Conservation (phyloP, 768 basidiomycete genomes). For the Podaxis sp. region DNA sequence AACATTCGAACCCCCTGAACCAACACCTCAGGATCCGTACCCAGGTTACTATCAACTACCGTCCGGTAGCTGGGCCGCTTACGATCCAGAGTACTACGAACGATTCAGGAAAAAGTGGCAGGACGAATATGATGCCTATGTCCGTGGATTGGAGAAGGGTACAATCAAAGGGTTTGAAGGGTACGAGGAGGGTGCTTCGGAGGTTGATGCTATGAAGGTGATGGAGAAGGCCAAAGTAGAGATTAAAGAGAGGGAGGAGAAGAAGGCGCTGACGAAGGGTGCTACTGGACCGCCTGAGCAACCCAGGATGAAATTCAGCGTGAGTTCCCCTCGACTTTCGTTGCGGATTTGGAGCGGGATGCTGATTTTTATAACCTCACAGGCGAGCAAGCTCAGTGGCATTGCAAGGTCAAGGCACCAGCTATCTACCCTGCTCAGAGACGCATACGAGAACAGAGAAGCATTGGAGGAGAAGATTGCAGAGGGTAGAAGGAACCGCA, state of each 20-base stretch:
- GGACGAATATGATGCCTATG: constrained; percentile 64
- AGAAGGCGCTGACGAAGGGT: constrained; percentile 71
- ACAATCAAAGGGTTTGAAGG: constrained; percentile 69
- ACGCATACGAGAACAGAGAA: constrained; percentile 83
- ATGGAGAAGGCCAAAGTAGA: constrained; percentile 78
- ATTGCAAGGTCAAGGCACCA: constrained; percentile 77
- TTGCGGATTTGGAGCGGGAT: not conserved
- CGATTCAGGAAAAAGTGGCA: constrained; percentile 74
- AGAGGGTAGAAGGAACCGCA: constrained; percentile 77
- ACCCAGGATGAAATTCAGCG: constrained; percentile 84
- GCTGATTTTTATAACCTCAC: constrained; percentile 2
- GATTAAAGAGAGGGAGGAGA: constrained; percentile 71
- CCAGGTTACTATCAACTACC: constrained; percentile 88
- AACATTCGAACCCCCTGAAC: constrained; percentile 70
- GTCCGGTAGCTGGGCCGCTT: constrained; percentile 74
- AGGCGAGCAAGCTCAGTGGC: constrained; percentile 71
- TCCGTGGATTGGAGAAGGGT: constrained; percentile 72
- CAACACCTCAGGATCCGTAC: constrained; percentile 71
- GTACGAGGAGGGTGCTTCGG: constrained; percentile 49
- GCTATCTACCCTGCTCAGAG: constrained; percentile 73
- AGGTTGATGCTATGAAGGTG: constrained; percentile 68
- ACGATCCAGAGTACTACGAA: constrained; percentile 69
- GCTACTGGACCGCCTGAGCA: constrained; percentile 54
- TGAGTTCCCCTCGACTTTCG: constrained; percentile 31
- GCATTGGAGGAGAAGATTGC: constrained; percentile 82